phyloP scores from a whole-genome alignment of 257 asterid species.

The Striga asiatica region DNA sequence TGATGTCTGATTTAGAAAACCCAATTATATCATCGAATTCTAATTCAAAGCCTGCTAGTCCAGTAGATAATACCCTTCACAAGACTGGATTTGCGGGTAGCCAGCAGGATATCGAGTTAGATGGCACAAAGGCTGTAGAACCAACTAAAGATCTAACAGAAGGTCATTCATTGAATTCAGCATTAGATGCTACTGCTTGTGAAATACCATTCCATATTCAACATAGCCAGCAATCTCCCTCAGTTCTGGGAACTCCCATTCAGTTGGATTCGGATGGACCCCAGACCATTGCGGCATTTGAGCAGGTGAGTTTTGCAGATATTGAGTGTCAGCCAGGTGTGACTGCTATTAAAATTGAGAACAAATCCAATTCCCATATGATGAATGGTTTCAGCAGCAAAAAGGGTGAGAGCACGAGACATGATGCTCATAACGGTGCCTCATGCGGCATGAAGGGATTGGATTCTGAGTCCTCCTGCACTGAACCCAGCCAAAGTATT shows the following conservation, averaged over 20 bases:
- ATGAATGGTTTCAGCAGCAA: constrained; percentile 35
- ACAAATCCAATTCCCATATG: constrained; percentile 32
- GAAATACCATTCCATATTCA: constrained; percentile 26
- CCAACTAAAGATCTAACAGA: constrained; percentile 29
- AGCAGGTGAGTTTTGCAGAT: constrained; percentile 29
- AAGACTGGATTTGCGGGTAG: constrained; percentile 23
- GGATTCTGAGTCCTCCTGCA: constrained; percentile 42
- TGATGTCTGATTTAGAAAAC: constrained; percentile 40
- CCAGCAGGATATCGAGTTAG: constrained; percentile 36
- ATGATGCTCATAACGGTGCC: constrained; percentile 28
- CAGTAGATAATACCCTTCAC: constrained; percentile 22
- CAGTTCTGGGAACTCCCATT: constrained; percentile 22
- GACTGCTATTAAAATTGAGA: constrained; percentile 26
- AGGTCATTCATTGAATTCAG: constrained; percentile 21
- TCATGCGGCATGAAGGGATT: constrained; percentile 30
- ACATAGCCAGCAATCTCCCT: constrained; percentile 21
- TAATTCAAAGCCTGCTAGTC: constrained; percentile 29
- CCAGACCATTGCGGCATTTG: constrained; percentile 25
- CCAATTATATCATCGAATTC: constrained; percentile 25
- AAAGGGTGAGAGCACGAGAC: constrained; percentile 18
- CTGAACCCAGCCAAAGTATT: constrained; percentile 25
- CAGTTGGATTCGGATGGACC: constrained; percentile 29
- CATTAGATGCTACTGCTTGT: constrained; percentile 32
- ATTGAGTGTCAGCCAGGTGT: constrained; percentile 26
- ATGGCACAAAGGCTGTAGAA: constrained; percentile 33